Base-by-base conservation (phyloP, 2,329 filamentous ascomycete genomes). In the Ophiosphaerella korrae region DNA sequence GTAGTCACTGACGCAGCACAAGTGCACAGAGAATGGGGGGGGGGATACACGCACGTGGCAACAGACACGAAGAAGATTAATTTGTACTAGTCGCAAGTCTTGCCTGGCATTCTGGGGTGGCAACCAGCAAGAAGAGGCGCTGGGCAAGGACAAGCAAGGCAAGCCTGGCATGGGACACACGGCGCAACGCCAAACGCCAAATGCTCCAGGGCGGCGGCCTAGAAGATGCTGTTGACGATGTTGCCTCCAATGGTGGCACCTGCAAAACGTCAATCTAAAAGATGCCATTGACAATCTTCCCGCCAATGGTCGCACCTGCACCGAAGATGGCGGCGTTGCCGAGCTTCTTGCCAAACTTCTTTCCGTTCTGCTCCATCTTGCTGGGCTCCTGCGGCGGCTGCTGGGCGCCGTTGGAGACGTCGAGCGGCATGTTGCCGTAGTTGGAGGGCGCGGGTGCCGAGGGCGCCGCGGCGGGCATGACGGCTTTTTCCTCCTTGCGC, bases 311-410 rank as follows among this genome's bases (percentile, higher is more conserved):
- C 42, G 93, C 92, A 74, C 93, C 92, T 41, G 93, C 93, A 73
- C 93, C 93, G 66, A 96, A 96, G 62, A 97, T 91, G 24, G 92
- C 91, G 38, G 85, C 85, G 72, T 88, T 87, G 31, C 93, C 93
- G 68, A 93, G 74, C 81, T 97, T 97, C 84, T 95, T 96, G 61
- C 93, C 92, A 75, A 97, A 89, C 78, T 97, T 97, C 86, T 96
- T 96, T 48, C 90, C 92, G 48, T 86, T 84, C 74, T 90, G 82
- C 57, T 85, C 82, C 13, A 86, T 78, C 78, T 94, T 94, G 70
- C 79, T 80, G 7, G 77, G 79, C 37, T 78, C 78, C 31, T 78
- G 79, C 11, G 77, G 77, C 26, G 59, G 45, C 31, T 50, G 49
- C 12, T 66, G 63, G 7, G 80, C 81, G 44, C 78, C 78, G 64